These are phyloP conservation scores for Plasmodium gonderi DNA, from an alignment of 169 alveolate species.

Conservation along the genomic window DNA sequence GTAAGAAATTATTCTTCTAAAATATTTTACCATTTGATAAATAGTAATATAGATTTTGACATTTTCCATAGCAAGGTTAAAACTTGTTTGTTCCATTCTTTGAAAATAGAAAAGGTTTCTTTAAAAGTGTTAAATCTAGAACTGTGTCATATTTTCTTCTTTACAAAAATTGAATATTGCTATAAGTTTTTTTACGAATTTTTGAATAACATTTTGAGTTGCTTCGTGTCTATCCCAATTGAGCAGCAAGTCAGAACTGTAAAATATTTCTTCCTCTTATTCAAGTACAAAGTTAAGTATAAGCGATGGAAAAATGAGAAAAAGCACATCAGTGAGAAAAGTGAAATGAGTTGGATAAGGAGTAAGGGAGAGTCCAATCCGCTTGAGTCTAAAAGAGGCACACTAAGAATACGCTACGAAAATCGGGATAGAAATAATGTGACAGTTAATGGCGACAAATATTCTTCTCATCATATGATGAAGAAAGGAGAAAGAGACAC, in stretches of 20 bases:
- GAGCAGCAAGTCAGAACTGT: slow-evolving; percentile 20
- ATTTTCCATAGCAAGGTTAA: slow-evolving; percentile 25
- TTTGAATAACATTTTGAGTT: slow-evolving; percentile 29
- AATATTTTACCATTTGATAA: slow-evolving; percentile 58
- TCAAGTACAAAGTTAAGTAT: slow-evolving; percentile 11
- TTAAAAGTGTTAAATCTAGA: slow-evolving; percentile 41
- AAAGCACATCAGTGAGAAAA: not conserved
- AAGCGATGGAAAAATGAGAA: slow-evolving; percentile 10
- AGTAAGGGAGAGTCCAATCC: too few relatives aligned
- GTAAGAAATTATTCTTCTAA: slow-evolving; percentile 60
- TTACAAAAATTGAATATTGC: slow-evolving; percentile 52
- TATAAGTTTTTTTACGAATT: slow-evolving; percentile 59
- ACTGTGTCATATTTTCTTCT: slow-evolving; percentile 37
- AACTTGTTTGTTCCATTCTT: slow-evolving; percentile 62
- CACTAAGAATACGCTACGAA: too few relatives aligned
- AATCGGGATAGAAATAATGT: not conserved
- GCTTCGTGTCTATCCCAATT: slow-evolving; percentile 35
- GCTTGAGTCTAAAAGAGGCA: too few relatives aligned
- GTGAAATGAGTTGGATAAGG: too few relatives aligned
- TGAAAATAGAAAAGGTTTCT: slow-evolving; percentile 14
- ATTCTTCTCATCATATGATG: too few relatives aligned
- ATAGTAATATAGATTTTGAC: slow-evolving; percentile 42
- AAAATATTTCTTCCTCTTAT: slow-evolving; percentile 45
- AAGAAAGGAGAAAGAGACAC: not conserved
- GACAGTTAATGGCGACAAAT: too few relatives aligned